These are phyloP conservation scores for Penicillium sclerotigenum DNA, from an alignment of 2,329 filamentous ascomycete species.

Conservation along the genomic window DNA sequence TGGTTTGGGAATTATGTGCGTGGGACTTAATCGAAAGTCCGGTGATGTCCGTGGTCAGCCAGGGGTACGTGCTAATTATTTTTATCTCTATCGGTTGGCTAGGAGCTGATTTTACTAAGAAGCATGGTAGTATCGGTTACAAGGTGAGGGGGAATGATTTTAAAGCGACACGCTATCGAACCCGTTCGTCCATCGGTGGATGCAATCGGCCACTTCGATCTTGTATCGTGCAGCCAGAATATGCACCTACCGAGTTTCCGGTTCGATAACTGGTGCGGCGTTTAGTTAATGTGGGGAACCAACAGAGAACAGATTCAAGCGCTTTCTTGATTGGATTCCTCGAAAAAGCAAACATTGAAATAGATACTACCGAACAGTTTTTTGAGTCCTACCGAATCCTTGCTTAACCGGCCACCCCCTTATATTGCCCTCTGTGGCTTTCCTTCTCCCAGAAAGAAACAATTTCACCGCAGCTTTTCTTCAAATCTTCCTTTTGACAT, in stretches of 20 bases:
- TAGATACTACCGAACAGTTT: too few relatives aligned
- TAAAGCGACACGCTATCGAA: not conserved
- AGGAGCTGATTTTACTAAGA: not conserved
- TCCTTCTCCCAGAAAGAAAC: not conserved
- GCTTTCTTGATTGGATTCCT: not conserved
- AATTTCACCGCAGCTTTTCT: not conserved
- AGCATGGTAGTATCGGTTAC: not conserved
- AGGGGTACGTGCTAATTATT: not conserved
- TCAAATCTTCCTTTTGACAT: not conserved
- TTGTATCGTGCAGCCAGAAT: not conserved
- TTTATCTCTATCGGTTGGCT: not conserved
- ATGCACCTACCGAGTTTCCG: not conserved
- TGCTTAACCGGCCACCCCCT: not conserved
- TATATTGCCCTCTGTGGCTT: not conserved
- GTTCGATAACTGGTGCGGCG: not conserved
- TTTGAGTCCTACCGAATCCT: not conserved
- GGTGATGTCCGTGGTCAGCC: not conserved
- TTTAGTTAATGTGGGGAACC: not conserved
- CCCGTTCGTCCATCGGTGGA: not conserved
- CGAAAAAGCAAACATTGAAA: slow-evolving; percentile 1
- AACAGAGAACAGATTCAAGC: not conserved
- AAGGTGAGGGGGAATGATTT: not conserved
- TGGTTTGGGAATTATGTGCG: not conserved
- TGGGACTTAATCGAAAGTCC: not conserved
- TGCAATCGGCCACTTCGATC: not conserved